Evolutionary conservation across 1,139 yeast species (phyloP).

Genomic region (Blastobotrys serpentis): DNA sequence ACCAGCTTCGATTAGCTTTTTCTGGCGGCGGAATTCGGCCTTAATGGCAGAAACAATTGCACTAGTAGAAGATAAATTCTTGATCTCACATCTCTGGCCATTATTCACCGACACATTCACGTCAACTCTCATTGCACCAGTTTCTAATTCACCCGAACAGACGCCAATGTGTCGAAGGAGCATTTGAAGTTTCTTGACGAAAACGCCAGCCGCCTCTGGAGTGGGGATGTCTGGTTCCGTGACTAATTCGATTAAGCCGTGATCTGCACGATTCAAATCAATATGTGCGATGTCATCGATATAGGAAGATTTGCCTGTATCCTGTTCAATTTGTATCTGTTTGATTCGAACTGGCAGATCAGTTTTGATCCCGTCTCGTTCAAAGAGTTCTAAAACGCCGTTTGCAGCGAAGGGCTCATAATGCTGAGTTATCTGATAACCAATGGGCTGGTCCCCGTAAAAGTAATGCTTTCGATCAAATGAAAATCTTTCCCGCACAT

Average conservation of each 20-base stretch:
- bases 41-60: constrained; percentile 77
- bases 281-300: constrained; percentile 45
- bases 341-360: constrained; percentile 47
- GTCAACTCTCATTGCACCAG: constrained; percentile 94
- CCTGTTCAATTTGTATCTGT: constrained; percentile 89
- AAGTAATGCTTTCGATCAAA: constrained; percentile 96
- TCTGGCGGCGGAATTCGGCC: constrained; percentile 74
- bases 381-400: constrained; percentile 55
- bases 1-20: constrained; percentile 42
- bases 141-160: constrained; percentile 87
- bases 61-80: constrained; percentile 80
- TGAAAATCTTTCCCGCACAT: constrained; percentile 54
- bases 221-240: constrained; percentile 82
- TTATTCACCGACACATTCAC: constrained; percentile 80
- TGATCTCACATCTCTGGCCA: constrained; percentile 74
- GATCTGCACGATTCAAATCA: constrained; percentile 81
- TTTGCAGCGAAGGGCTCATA: constrained; percentile 73
- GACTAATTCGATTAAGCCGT: constrained; percentile 86
- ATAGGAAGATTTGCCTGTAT: constrained; percentile 82
- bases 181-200: constrained; percentile 76
- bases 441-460: constrained; percentile 94
- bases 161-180: constrained; percentile 66
- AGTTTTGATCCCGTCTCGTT: constrained; percentile 52
- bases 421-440: constrained; percentile 93
- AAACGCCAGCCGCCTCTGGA: constrained; percentile 68